phyloP scores from a whole-genome alignment of 2,329 filamentous ascomycete genomes.

The Tothia fuscella region DNA sequence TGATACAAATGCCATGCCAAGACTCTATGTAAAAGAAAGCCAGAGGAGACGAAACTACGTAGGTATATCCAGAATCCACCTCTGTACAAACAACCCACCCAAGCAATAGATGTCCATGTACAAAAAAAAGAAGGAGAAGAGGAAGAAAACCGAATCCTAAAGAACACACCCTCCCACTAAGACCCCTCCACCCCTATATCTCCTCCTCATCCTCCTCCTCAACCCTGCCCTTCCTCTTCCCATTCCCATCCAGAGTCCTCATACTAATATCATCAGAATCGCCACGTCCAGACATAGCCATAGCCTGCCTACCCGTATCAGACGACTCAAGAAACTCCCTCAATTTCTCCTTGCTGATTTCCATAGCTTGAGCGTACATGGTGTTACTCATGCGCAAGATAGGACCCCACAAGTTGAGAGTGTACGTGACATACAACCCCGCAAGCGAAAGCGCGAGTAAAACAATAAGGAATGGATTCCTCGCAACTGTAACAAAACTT shows the following conservation, averaged over 20 bases:
- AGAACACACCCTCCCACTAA: too few species aligned
- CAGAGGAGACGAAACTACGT: too few species aligned
- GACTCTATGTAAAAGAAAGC: too few species aligned
- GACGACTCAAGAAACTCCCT: constrained; percentile 80
- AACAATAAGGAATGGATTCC: constrained; percentile 87
- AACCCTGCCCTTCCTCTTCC: constrained; percentile 19
- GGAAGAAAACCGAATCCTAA: too few species aligned
- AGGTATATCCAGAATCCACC: too few species aligned
- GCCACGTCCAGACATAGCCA: constrained; percentile 48
- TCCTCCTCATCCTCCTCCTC: constrained; percentile 23
- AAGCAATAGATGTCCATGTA: too few species aligned
- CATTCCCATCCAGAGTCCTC: constrained; percentile 30
- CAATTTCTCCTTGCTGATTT: constrained; percentile 84
- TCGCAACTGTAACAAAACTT: constrained; percentile 53
- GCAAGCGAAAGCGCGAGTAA: constrained; percentile 66
- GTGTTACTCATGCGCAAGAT: constrained; percentile 94
- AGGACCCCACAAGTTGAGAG: constrained; percentile 86
- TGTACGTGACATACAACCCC: constrained; percentile 81
- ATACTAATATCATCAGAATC: constrained; percentile 20
- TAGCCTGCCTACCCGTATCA: constrained; percentile 73
- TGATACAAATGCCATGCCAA: too few species aligned
- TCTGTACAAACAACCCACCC: too few species aligned
- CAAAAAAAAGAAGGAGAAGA: too few species aligned
- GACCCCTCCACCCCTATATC: too few species aligned
- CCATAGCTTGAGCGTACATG: constrained; percentile 71